phyloP scores from a whole-genome alignment of 1,284 basidiomycete species.

The Wolfiporia cocos region DNA sequence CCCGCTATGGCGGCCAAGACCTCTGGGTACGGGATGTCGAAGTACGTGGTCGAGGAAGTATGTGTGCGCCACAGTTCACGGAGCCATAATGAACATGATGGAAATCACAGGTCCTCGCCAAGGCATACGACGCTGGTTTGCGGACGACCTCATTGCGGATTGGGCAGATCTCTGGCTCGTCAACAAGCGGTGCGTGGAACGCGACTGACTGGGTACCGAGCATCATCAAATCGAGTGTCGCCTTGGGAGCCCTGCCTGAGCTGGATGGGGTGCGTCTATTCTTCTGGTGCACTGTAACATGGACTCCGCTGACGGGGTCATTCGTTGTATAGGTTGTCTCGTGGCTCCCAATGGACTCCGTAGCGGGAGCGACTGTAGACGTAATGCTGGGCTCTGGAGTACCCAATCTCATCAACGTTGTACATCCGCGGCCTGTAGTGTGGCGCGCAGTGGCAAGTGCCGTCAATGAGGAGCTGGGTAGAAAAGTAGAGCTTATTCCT shows the following conservation, averaged over 20 bases:
- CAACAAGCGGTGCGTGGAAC: slow-evolving; percentile 35
- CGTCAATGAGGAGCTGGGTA: slow-evolving; percentile 13
- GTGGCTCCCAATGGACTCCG: slow-evolving; percentile 22
- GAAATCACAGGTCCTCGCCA: slow-evolving; percentile 19
- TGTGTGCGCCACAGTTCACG: slow-evolving; percentile 2
- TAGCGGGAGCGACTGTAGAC: slow-evolving; percentile 19
- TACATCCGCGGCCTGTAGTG: slow-evolving; percentile 21
- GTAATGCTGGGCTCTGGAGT: slow-evolving; percentile 14
- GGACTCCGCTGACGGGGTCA: not conserved
- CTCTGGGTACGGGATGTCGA: slow-evolving; percentile 32
- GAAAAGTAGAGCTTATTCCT: slow-evolving; percentile 13
- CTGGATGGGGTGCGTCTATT: slow-evolving; percentile 14
- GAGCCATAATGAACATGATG: not conserved
- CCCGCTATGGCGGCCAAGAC: slow-evolving; percentile 23
- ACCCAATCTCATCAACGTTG: slow-evolving; percentile 21
- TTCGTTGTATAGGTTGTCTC: slow-evolving; percentile 10
- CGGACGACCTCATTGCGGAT: slow-evolving; percentile 30
- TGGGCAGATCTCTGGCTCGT: slow-evolving; percentile 35
- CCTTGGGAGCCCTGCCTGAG: slow-evolving; percentile 24
- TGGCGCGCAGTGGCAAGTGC: slow-evolving; percentile 14
- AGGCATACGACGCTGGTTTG: slow-evolving; percentile 18
- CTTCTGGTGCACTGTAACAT: not conserved
- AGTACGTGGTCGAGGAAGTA: slow-evolving; percentile 33
- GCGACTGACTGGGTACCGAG: slow-evolving; percentile 39
- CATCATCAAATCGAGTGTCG: slow-evolving; percentile 30